Percentiles rank a stretch among this genome's conserved stretches.
Conservation (phyloP, 306 rosid species). For the Cucumis cinereus region DNA sequence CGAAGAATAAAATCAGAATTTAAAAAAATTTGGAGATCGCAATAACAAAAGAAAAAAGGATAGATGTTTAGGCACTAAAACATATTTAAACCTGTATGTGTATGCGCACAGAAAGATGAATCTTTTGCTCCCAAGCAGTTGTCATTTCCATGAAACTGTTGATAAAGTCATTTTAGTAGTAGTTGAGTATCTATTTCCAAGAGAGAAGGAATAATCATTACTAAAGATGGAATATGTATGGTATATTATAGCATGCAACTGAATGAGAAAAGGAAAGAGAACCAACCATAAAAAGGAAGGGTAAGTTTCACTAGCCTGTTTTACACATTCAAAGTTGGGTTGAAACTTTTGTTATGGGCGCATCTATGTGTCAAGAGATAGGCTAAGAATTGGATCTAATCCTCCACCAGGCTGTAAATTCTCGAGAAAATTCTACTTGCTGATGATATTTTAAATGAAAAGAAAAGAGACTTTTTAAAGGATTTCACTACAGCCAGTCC, state of each 20-base stretch:
- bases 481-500: slow-evolving; percentile 3
- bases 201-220: neutral
- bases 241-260: slow-evolving; percentile 5
- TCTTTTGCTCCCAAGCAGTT: neutral
- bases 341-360: slow-evolving; percentile 27
- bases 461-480: slow-evolving; percentile 6
- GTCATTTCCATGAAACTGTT: slow-evolving; percentile 2
- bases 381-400: slow-evolving; percentile 45
- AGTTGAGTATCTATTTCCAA: neutral
- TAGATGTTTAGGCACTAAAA: neutral
- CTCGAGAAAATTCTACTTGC: slow-evolving; percentile 22
- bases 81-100: neutral
- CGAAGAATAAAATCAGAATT: neutral
- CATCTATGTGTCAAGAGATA: slow-evolving; percentile 24
- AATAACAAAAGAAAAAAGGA: neutral
- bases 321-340: slow-evolving; percentile 4
- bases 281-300: neutral
- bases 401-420: slow-evolving; percentile 38
- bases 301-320: neutral
- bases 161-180: neutral
- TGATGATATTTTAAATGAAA: slow-evolving; percentile 14
- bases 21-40: neutral
- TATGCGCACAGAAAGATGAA: slow-evolving; percentile 2
- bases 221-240: neutral
- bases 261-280: neutral